Percentiles rank a stretch among this genome's conserved stretches.
Evolutionary conservation across 2,329 filamentous ascomycete species (phyloP).

Genomic region (Gnomoniopsis smithogilvyi): DNA sequence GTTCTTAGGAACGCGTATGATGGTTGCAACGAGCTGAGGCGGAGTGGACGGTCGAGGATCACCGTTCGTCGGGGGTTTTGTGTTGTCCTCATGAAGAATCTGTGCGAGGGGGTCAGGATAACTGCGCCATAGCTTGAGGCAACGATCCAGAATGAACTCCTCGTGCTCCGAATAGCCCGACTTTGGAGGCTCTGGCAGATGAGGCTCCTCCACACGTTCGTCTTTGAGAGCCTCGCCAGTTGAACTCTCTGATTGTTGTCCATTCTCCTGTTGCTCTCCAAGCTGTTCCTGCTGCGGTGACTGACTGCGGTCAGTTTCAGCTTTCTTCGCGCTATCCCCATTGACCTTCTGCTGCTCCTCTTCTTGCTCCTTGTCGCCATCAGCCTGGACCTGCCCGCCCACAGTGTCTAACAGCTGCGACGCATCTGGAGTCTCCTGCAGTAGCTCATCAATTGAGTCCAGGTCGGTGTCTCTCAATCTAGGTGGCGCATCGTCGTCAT

Average conservation of each 20-base stretch:
- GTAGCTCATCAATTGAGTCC: conserved; percentile 54
- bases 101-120: conserved; percentile 54
- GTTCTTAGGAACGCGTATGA: conserved; percentile 78
- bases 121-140: conserved; percentile 62
- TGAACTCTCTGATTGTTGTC: conserved; percentile 2
- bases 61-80: conserved; percentile 66
- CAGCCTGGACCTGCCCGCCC: background rate
- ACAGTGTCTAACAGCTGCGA: conserved; percentile 36
- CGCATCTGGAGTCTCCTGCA: conserved; percentile 54
- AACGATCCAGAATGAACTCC: conserved; percentile 47
- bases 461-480: conserved; percentile 38
- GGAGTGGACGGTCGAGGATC: conserved; percentile 42
- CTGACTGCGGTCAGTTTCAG: conserved; percentile 22
- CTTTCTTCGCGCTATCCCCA: conserved; percentile 24
- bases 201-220: conserved; percentile 20
- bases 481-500: conserved; percentile 31
- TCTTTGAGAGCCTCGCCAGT: conserved; percentile 24
- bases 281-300: conserved; percentile 24
- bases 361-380: background rate
- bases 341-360: conserved; percentile 23
- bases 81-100: conserved; percentile 59
- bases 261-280: conserved; percentile 4
- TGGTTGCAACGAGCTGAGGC: conserved; percentile 70
- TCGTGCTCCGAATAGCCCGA: conserved; percentile 46
- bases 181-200: conserved; percentile 19